These are phyloP conservation scores for Aethionema arabicum DNA, from an alignment of 345 rosid species.

Conservation along the genomic window DNA sequence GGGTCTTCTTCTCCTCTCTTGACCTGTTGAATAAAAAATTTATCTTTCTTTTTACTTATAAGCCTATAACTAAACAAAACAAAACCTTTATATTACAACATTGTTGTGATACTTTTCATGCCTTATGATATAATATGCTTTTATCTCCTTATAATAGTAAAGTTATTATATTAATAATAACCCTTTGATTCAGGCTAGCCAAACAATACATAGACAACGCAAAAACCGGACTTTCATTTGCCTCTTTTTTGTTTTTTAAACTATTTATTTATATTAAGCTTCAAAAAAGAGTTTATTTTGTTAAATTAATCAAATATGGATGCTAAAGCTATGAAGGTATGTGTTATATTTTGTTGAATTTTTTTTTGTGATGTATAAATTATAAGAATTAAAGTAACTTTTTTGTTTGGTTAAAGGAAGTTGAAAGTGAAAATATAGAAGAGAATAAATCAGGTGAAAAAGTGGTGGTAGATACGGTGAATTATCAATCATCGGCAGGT, in stretches of 20 bases:
- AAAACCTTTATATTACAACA: not conserved
- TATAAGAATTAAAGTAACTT: not conserved
- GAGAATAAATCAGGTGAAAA: conserved; percentile 43
- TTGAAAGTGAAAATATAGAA: conserved; percentile 25
- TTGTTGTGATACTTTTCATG: conserved; percentile 26
- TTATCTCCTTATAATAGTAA: not conserved
- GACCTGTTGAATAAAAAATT: conserved; percentile 54
- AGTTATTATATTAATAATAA: too few relatives aligned
- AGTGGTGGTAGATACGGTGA: conserved; percentile 44
- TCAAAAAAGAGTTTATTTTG: too few relatives aligned
- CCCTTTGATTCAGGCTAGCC: conserved; percentile 27
- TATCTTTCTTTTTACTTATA: too few relatives aligned
- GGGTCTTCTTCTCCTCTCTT: conserved; percentile 61
- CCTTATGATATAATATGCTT: conserved; percentile 15
- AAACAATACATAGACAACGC: conserved; percentile 6
- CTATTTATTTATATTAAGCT: not conserved
- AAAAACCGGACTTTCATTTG: conserved; percentile 16
- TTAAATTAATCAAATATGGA: too few relatives aligned
- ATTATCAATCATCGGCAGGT: conserved; percentile 52
- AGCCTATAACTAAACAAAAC: too few relatives aligned
- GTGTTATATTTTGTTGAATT: not conserved
- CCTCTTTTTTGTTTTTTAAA: not conserved
- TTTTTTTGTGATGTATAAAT: not conserved
- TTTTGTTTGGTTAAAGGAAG: conserved; percentile 32
- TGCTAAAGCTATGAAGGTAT: not conserved